Evolutionary conservation across 2,329 filamentous ascomycete genomes (phyloP).

Genomic region (Colletotrichum cordylinicola): DNA sequence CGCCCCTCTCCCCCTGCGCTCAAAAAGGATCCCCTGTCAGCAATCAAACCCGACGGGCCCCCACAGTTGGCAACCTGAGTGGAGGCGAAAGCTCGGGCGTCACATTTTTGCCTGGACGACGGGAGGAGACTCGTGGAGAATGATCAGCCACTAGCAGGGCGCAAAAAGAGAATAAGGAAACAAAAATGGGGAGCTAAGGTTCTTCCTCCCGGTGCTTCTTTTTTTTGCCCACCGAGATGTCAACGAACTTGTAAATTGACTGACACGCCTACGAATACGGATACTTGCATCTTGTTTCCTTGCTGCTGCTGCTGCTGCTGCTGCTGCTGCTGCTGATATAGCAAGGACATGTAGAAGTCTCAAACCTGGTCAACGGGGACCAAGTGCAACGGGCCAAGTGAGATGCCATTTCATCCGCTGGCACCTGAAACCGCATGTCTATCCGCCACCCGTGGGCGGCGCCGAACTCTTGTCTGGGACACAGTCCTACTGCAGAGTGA

Average conservation of each 20-base stretch:
- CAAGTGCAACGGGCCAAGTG: not conserved
- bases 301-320: not conserved
- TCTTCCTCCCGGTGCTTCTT: not conserved
- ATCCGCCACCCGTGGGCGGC: slow-evolving; percentile 1
- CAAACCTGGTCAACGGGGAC: not conserved
- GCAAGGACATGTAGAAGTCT: not conserved
- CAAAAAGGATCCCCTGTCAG: not conserved
- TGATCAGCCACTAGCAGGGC: slow-evolving; percentile 18
- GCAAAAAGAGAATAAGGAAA: not conserved
- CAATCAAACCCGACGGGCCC: not conserved
- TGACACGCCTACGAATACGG: not conserved
- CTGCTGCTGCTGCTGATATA: not conserved
- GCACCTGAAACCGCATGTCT: slow-evolving; percentile 3
- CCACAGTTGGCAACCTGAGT: not conserved
- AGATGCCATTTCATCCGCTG: not conserved
- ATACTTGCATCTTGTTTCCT: not conserved
- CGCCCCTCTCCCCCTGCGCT: not conserved
- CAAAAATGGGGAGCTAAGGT: not conserved
- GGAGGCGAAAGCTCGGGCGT: slow-evolving; percentile 2
- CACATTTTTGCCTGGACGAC: slow-evolving; percentile 17
- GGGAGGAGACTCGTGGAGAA: slow-evolving; percentile 11
- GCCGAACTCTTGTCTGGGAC: not conserved
- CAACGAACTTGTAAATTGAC: not conserved
- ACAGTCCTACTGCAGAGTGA: not conserved
- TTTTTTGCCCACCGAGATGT: not conserved